Evolutionary conservation across 176 grass and related monocot genomes (phyloP).

Genomic region (Musa beccarii): DNA sequence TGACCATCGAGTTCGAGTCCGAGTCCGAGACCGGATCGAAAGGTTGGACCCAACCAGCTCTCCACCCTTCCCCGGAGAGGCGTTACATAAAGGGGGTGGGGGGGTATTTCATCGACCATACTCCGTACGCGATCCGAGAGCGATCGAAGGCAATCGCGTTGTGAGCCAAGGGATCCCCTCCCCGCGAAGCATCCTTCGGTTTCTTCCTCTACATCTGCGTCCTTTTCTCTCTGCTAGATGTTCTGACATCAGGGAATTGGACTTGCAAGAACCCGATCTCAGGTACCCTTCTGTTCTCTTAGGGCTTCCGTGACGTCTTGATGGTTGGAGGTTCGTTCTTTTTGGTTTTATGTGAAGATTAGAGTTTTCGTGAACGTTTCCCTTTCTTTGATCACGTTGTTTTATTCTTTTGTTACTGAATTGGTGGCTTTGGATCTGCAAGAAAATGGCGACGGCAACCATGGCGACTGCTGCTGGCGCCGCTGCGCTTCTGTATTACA

Average conservation of each 20-base stretch:
- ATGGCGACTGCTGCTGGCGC: conserved; percentile 12
- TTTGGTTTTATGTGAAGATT: background rate
- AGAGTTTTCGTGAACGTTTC: background rate
- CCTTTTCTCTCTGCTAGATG: background rate
- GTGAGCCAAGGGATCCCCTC: background rate
- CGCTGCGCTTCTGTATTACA: conserved; percentile 14
- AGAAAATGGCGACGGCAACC: conserved; percentile 5
- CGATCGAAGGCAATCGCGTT: background rate
- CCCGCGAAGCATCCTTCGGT: background rate
- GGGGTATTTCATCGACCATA: too few species aligned
- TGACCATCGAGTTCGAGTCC: too few species aligned
- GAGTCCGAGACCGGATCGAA: too few species aligned
- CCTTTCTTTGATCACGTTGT: background rate
- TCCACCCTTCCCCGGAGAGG: too few species aligned
- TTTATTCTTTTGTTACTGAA: background rate
- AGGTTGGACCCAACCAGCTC: too few species aligned
- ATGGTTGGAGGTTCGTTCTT: background rate
- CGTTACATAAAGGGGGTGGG: too few species aligned
- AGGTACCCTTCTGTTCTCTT: background rate
- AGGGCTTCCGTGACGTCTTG: background rate
- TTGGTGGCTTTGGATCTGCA: background rate
- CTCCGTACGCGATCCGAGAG: background rate
- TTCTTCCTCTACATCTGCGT: background rate
- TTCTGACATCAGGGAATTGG: background rate
- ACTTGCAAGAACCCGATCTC: background rate